Evolutionary conservation across 2,329 filamentous ascomycete genomes (phyloP), one percentile per base, ranked within the genome.

Genomic region (Didymella exigua): DNA sequence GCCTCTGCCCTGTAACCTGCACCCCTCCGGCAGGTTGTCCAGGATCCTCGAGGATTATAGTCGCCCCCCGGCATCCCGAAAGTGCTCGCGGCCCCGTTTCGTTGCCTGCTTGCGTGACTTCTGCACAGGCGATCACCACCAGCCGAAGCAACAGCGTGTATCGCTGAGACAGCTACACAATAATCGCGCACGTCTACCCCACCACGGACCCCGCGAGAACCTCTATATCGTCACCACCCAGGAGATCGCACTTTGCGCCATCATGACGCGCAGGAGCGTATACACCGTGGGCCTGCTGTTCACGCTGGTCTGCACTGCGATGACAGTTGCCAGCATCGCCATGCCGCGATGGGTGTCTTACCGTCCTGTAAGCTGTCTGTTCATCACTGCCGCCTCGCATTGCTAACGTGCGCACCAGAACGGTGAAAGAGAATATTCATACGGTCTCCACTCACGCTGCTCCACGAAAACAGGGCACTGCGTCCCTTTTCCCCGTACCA

Each of bases 381-480:
- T 6, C 16, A 18, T 2, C 24, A 46, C 18, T 18, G 18, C 16
- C 14, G 24, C 5, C 13, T 46, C 24, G 14, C 23, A 23, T 7
- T 23, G 21, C 42, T 51, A 31, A 61, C 64, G 43, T 49, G 40
- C 37, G 18, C 31, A 19, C 29, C 56, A 74, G 71, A 63, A 74
- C 44, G 71, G 68, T 63, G 65, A 70, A 55, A 65, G 67, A 63
- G 61, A 70, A 61, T 66, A 61, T 50, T 84, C 82, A 41, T 87
- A 89, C 71, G 93, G 93, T 55, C 85, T 99, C 40, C 90, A 96
- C 76, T 84, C 83, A 65, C 87, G 86, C 72, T 99, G 93, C 77
- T 89, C 88, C 49, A 89, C 85, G 54, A 79, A 90, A 54, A 84
- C 84, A 38, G 81, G 85, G 44, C 73, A 73, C 59, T 93, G 89